These are phyloP conservation scores for Starmerella bombicola DNA, from an alignment of 805 yeast species.

Conservation along the genomic window DNA sequence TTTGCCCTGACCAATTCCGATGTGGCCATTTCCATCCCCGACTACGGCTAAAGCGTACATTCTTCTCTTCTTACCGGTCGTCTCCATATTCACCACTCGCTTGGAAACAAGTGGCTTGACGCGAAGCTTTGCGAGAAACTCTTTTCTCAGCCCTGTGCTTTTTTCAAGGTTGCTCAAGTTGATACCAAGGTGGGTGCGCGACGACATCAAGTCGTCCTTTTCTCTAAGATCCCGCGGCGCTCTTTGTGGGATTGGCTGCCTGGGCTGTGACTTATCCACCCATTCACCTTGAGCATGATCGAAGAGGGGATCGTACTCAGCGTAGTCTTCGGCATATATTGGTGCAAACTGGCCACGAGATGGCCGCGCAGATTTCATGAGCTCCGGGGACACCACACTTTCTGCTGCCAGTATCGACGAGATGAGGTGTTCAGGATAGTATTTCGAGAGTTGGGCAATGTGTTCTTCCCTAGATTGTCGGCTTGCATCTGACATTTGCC, in stretches of 20 bases:
- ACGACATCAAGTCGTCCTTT: constrained; percentile 27
- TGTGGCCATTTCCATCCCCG: constrained; percentile 86
- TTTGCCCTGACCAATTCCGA: constrained; percentile 92
- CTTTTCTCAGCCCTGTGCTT: constrained; percentile 25
- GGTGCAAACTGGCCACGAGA: constrained; percentile 52
- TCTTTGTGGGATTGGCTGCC: constrained; percentile 45
- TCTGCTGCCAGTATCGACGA: constrained; percentile 77
- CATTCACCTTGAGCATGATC: constrained; percentile 43
- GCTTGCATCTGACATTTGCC: too few relatives aligned
- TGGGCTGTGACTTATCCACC: constrained; percentile 40
- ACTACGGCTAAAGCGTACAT: constrained; percentile 77
- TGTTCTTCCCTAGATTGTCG: constrained; percentile 31
- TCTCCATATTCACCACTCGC: constrained; percentile 80
- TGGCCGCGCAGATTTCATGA: constrained; percentile 37
- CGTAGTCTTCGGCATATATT: constrained; percentile 54
- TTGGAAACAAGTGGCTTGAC: constrained; percentile 33
- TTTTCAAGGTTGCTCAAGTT: constrained; percentile 27
- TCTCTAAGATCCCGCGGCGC: constrained; percentile 37
- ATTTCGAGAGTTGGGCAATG: constrained; percentile 49
- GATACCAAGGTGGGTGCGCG: constrained; percentile 24
- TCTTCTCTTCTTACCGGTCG: constrained; percentile 38
- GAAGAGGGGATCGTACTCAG: constrained; percentile 62
- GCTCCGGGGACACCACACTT: constrained; percentile 52
- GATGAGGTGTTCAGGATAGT: constrained; percentile 69
- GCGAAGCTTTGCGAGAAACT: constrained; percentile 22